Conservation (phyloP, 257 asterid genomes). For the Oldenlandia corymbosa region DNA sequence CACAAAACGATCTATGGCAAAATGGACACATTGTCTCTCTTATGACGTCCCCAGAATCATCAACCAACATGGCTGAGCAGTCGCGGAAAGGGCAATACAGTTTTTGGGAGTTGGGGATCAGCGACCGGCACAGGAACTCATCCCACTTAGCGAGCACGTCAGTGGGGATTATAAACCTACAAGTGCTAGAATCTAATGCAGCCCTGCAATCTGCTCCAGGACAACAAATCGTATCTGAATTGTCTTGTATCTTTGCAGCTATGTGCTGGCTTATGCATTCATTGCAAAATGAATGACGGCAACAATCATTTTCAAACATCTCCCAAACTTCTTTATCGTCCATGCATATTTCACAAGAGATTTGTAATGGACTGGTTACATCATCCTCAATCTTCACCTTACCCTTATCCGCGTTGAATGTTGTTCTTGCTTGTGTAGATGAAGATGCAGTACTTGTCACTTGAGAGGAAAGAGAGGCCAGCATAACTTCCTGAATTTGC, state of each 20-base stretch:
- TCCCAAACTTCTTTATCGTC: slow-evolving; percentile 54
- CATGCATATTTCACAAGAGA: slow-evolving; percentile 54
- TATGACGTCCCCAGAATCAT: slow-evolving; percentile 30
- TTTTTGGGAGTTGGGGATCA: slow-evolving; percentile 54
- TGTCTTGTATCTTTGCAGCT: slow-evolving; percentile 38
- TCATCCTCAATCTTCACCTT: slow-evolving; percentile 13
- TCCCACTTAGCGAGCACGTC: slow-evolving; percentile 48
- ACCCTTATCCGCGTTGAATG: neutral
- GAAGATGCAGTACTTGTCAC: slow-evolving; percentile 28
- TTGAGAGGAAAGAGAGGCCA: slow-evolving; percentile 31
- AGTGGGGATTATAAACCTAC: slow-evolving; percentile 46
- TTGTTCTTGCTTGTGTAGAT: slow-evolving; percentile 19
- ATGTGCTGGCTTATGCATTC: slow-evolving; percentile 54
- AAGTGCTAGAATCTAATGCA: slow-evolving; percentile 25
- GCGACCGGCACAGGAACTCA: slow-evolving; percentile 42
- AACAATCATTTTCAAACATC: slow-evolving; percentile 46
- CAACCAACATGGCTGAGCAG: slow-evolving; percentile 54
- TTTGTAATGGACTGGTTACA: slow-evolving; percentile 9
- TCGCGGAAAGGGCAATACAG: slow-evolving; percentile 57
- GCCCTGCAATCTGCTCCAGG: slow-evolving; percentile 46
- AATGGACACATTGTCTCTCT: slow-evolving; percentile 28
- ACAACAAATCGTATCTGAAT: slow-evolving; percentile 28
- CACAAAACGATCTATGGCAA: slow-evolving; percentile 61
- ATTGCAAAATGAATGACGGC: slow-evolving; percentile 55
- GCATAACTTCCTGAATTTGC: slow-evolving; percentile 42